Base-by-base conservation (phyloP, 139 green algal species). In the Dunaliella sp. region DNA sequence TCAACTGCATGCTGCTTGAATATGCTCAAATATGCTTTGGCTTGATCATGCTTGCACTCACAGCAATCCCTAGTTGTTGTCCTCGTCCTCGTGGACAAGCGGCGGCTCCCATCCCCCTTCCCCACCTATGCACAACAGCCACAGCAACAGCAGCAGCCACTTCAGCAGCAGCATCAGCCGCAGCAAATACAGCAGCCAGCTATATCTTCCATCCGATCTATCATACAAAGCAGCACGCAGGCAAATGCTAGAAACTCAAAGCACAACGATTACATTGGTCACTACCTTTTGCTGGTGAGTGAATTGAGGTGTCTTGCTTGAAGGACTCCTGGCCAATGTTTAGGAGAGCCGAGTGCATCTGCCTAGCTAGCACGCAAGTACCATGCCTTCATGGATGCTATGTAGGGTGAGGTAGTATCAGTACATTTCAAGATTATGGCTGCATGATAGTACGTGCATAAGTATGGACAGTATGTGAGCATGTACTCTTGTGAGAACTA, bases 31-130 rank as follows among this genome's bases (percentile, higher is more conserved):
- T n/a, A n/a, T n/a, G n/a, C n/a, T n/a, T n/a, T n/a, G n/a, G n/a
- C n/a, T n/a, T n/a, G n/a, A n/a, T n/a, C n/a, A n/a, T n/a, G n/a
- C n/a, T n/a, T n/a, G n/a, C n/a, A n/a, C n/a, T n/a, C n/a, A n/a
- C n/a, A n/a, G n/a, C n/a, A n/a, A n/a, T n/a, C n/a, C n/a, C n/a
- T n/a, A n/a, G n/a, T n/a, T n/a, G n/a, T n/a, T n/a, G 86, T 94
- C 31, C 93, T 98, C 3, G 89, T 90, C 30, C 91, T 98, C 2
- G 93, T 98, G 31, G 96, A 98, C 90, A 98, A 96, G 87, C 73
- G 89, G 0, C 93, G 92, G 76, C 85, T 97, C 76, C 87, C 48
- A 89, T 80, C 79, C 81, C 35, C 83, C 57, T 87, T 86, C 74
- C 30, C 74, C 30, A 24, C 1, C 32, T 48, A 75, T 1, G 81